These are phyloP conservation scores for Santalum album DNA, from an alignment of 164 flowering plant species.

Conservation along the genomic window DNA sequence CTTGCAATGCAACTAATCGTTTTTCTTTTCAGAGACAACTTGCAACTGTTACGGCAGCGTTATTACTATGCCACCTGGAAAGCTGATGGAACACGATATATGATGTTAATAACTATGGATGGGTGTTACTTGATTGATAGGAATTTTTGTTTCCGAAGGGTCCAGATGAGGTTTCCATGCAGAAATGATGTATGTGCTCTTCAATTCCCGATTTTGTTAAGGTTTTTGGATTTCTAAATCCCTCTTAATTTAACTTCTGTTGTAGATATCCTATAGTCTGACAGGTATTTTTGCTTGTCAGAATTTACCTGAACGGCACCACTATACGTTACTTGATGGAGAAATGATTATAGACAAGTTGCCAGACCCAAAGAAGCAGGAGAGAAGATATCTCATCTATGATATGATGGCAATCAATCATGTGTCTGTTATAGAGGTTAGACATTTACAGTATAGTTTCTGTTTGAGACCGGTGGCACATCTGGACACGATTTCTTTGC, in stretches of 20 bases:
- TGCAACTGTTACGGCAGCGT: constrained; percentile 75
- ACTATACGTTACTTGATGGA: constrained; percentile 90
- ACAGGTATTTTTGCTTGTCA: constrained; percentile 17
- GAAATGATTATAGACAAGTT: constrained; percentile 95
- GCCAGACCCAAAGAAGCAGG: constrained; percentile 68
- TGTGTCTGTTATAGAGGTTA: constrained; percentile 66
- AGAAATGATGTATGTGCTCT: constrained; percentile 46
- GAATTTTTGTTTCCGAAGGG: constrained; percentile 73
- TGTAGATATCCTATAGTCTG: too few species aligned
- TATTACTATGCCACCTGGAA: constrained; percentile 99
- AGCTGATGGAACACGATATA: constrained; percentile 97
- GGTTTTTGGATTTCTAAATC: constrained; percentile 3
- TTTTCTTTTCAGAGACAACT: constrained; percentile 57
- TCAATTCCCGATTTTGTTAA: constrained; percentile 1
- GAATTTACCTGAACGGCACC: constrained; percentile 58
- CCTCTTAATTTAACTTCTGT: not conserved
- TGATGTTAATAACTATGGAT: constrained; percentile 88
- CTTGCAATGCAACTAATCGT: too few species aligned
- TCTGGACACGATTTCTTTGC: too few species aligned
- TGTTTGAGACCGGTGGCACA: too few species aligned
- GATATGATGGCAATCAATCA: constrained; percentile 77
- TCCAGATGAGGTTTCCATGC: constrained; percentile 92
- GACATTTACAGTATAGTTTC: constrained; percentile 4
- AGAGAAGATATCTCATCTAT: constrained; percentile 92
- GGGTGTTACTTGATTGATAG: constrained; percentile 93